Evolutionary conservation across 1,139 yeast genomes (phyloP), one percentile per base, ranked within the genome.

Genomic region (Candida smagusa): DNA sequence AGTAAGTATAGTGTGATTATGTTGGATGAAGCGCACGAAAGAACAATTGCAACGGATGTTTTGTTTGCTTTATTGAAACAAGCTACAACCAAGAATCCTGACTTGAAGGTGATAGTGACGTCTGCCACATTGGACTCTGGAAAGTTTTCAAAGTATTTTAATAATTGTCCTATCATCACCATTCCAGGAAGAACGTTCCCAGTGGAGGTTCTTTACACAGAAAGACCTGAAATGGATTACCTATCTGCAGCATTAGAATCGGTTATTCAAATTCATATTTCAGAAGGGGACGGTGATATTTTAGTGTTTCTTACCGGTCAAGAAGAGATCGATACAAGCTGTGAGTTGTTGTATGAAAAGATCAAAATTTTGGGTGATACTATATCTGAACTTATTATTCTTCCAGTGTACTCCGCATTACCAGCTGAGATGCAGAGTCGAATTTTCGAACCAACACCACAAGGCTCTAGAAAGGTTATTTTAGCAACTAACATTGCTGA

Each of bases 1-100:
- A 69, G 73, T 19, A 76, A 68, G 44, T 89, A 90, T 54, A 80
- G 95, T 0, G 92, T 85, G 1, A 82, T 89, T 11, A 85, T 89
- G 89, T 65, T 89, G 38, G 97, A 89, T 63, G 97, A 89, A 60
- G 97, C 97, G 0, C 98, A 92, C 60, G 98, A 92, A 59, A 74
- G 98, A 52, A 90, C 97, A 0, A 79, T 92, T 32, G 86, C 97
- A 0, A 92, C 97, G 0, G 98, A 92, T 68, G 86, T 92, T 4
- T 63, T 92, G 26, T 89, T 92, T 69, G 95, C 95, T 0, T 63
- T 92, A 33, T 62, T 92, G 44, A 85, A 89, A 50, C 72, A 82
- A 44, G 95, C 96, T 0, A 76, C 83, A 0, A 51, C 56, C 12
- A 63, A 77, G 34, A 78, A 94, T 41, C 95, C 96, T 0, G 80